Evolutionary conservation across 2,329 filamentous ascomycete species (phyloP).

Genomic region (Stylonectria norvegica): DNA sequence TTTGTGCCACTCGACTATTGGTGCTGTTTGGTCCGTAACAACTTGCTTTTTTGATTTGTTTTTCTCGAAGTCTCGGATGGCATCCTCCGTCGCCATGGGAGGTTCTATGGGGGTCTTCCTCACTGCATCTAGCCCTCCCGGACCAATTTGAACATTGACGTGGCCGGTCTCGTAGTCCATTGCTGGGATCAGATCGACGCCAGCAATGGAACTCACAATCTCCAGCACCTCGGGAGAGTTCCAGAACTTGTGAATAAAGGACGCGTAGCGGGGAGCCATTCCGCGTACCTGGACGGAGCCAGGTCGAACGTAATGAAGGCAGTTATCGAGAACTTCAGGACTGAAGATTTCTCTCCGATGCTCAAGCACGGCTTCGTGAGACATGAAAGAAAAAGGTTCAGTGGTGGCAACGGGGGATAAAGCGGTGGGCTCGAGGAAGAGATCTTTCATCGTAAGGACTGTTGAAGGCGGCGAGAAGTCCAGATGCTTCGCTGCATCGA

Average conservation of each 20-base stretch:
- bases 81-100: constrained; percentile 20
- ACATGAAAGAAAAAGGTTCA: constrained; percentile 30
- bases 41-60: constrained; percentile 15
- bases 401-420: constrained; percentile 28
- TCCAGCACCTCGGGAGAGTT: constrained; percentile 51
- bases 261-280: constrained; percentile 29
- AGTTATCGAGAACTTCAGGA: constrained; percentile 28
- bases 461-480: constrained; percentile 10
- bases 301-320: constrained; percentile 25
- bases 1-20: constrained; percentile 43
- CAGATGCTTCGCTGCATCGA: constrained; percentile 19
- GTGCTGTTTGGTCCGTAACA: constrained; percentile 15
- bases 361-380: constrained; percentile 20
- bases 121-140: constrained; percentile 18
- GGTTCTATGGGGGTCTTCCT: constrained; percentile 27
- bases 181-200: constrained; percentile 54
- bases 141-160: constrained; percentile 46
- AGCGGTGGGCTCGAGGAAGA: constrained; percentile 14
- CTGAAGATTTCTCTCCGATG: constrained; percentile 23
- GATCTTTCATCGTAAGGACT: constrained; percentile 23
- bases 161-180: constrained; percentile 58
- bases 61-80: constrained; percentile 4
- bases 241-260: constrained; percentile 43
- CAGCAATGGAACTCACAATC: constrained; percentile 54
- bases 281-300: constrained; percentile 28